Percentiles rank a stretch among this genome's conserved stretches.
These are phyloP conservation scores for Backusella westeae DNA, from an alignment of 192 early-diverging fungal genomes.

Conservation along the genomic window DNA sequence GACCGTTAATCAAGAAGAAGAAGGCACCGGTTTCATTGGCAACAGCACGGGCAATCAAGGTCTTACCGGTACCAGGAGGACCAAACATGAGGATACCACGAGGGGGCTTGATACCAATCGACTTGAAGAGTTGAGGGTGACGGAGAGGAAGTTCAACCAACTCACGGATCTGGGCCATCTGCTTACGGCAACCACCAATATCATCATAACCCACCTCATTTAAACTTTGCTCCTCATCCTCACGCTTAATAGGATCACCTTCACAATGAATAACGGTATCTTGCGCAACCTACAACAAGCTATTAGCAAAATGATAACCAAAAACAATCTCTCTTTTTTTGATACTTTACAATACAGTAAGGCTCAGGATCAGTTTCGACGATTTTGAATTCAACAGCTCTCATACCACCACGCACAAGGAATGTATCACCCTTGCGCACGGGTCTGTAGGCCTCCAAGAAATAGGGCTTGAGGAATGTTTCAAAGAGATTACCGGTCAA, in stretches of 20 bases:
- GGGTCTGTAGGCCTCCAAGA: conserved; percentile 96
- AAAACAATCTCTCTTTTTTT: too few species aligned
- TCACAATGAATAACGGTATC: conserved; percentile 99
- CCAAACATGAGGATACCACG: conserved; percentile 98
- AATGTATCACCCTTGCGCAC: conserved; percentile 95
- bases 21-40: conserved; percentile 99
- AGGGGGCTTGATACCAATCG: conserved; percentile 98
- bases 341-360: conserved; percentile 87
- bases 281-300: conserved; percentile 72
- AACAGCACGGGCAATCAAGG: conserved; percentile 95
- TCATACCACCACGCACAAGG: conserved; percentile 92
- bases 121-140: conserved; percentile 98
- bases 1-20: conserved; percentile 99
- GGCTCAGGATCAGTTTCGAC: conserved; percentile 92
- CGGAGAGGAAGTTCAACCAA: conserved; percentile 97
- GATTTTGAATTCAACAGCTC: conserved; percentile 99
- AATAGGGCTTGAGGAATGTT: conserved; percentile 97
- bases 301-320: too few species aligned
- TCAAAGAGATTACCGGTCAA: conserved; percentile 98
- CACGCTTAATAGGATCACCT: conserved; percentile 97
- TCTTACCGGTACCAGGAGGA: conserved; percentile 99
- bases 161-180: conserved; percentile 99
- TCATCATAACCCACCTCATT: conserved; percentile 98
- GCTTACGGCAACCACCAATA: conserved; percentile 97
- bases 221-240: conserved; percentile 94